phyloP scores from a whole-genome alignment of 2,329 filamentous ascomycete species.

The Cercospora berteroae region DNA sequence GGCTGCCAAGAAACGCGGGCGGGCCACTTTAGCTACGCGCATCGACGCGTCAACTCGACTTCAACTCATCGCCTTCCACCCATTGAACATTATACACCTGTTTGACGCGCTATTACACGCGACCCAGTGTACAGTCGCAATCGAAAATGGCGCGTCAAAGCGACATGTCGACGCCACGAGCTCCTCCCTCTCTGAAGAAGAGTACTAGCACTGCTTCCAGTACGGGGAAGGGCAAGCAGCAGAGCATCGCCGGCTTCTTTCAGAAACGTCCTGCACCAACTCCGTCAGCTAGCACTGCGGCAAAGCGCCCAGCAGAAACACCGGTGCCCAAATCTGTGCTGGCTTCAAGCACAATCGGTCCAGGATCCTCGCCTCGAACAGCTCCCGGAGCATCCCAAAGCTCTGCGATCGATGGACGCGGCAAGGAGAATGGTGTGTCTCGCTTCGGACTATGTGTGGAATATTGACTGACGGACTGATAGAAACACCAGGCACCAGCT shows the following conservation, averaged over 20 bases:
- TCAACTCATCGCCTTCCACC: neutral
- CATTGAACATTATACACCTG: neutral
- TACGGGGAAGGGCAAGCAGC: slow-evolving; percentile 55
- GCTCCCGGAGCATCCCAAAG: slow-evolving; percentile 40
- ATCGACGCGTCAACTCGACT: slow-evolving; percentile 4
- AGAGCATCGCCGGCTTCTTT: slow-evolving; percentile 78
- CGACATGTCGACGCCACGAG: slow-evolving; percentile 15
- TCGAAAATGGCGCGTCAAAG: slow-evolving; percentile 17
- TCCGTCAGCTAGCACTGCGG: slow-evolving; percentile 45
- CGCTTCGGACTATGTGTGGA: neutral
- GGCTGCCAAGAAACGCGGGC: neutral
- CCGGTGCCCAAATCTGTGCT: slow-evolving; percentile 7
- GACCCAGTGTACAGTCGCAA: neutral
- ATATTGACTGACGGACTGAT: slow-evolving; percentile 44
- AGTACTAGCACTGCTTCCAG: slow-evolving; percentile 41
- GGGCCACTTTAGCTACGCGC: neutral
- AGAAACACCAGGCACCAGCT: slow-evolving; percentile 48
- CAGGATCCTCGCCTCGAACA: slow-evolving; percentile 23
- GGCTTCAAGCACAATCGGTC: slow-evolving; percentile 18
- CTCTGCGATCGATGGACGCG: slow-evolving; percentile 51
- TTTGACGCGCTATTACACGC: neutral
- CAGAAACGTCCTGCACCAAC: slow-evolving; percentile 53
- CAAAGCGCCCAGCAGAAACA: slow-evolving; percentile 34
- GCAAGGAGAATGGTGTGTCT: slow-evolving; percentile 52
- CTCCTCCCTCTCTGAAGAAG: slow-evolving; percentile 42